A percentile compares a stretch with the other conserved stretches of the same genome.
Conservation (phyloP, 805 yeast genomes). For the Sugiyamaella marilandica region DNA sequence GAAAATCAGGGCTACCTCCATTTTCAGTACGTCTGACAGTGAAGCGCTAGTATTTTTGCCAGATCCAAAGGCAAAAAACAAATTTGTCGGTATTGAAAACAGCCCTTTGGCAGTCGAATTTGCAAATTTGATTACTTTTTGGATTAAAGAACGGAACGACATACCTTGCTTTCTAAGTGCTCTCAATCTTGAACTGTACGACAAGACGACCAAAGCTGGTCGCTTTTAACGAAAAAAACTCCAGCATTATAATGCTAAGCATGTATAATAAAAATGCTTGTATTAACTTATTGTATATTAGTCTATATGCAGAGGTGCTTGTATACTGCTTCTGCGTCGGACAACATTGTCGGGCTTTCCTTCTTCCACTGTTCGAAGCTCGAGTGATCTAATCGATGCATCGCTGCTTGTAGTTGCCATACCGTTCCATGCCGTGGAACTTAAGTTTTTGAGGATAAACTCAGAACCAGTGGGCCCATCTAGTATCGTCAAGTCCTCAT, state of each 20-base stretch:
- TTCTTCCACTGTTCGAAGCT: neutral
- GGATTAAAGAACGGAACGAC: slow-evolving; percentile 65
- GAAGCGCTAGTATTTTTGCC: slow-evolving; percentile 46
- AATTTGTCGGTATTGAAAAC: slow-evolving; percentile 38
- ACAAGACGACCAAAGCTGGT: slow-evolving; percentile 31
- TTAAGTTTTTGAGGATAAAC: slow-evolving; percentile 33
- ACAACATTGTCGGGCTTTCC: neutral
- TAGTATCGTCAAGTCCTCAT: slow-evolving; percentile 53
- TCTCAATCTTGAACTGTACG: slow-evolving; percentile 61
- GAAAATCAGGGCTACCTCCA: slow-evolving; percentile 51
- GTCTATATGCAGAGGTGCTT: neutral
- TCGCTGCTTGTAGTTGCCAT: neutral
- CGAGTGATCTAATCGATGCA: neutral
- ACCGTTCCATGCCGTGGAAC: slow-evolving; percentile 5
- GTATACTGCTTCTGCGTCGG: too few species aligned
- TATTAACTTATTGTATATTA: neutral
- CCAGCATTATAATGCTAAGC: neutral
- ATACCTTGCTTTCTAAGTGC: slow-evolving; percentile 78
- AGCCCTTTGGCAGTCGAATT: slow-evolving; percentile 34
- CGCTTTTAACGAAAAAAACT: slow-evolving; percentile 7
- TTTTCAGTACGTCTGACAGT: slow-evolving; percentile 38
- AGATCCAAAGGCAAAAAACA: slow-evolving; percentile 52
- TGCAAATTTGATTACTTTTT: slow-evolving; percentile 53
- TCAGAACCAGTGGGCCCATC: slow-evolving; percentile 53
- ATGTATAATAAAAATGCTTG: slow-evolving; percentile 3